A percentile compares a stretch with the other conserved stretches of the same genome.
Evolutionary conservation across 768 basidiomycete genomes (phyloP).

Genomic region (Suillus fuscotomentosus): DNA sequence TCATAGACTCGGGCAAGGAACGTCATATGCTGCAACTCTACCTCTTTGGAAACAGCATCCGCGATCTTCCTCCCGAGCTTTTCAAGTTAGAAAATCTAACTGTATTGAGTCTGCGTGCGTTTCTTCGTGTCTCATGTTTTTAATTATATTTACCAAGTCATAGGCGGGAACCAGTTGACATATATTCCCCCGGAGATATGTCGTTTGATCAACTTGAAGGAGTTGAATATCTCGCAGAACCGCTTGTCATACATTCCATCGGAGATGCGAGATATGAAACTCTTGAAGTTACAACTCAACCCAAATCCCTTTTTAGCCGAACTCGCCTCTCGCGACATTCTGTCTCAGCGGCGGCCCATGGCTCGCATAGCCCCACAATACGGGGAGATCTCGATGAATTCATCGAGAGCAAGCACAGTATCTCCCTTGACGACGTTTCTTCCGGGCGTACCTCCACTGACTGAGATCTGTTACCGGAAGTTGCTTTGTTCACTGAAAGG

Average conservation of each 20-base stretch:
- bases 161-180: slow-evolving; percentile 58
- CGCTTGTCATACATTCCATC: slow-evolving; percentile 57
- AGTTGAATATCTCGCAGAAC: slow-evolving; percentile 65
- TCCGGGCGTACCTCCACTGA: slow-evolving; percentile 26
- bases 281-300: slow-evolving; percentile 44
- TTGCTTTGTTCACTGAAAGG: slow-evolving; percentile 30
- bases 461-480: slow-evolving; percentile 38
- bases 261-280: slow-evolving; percentile 60
- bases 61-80: slow-evolving; percentile 52
- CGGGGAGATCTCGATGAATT: not conserved
- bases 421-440: slow-evolving; percentile 21
- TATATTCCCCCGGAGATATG: slow-evolving; percentile 64
- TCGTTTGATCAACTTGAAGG: slow-evolving; percentile 48
- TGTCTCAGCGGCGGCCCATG: slow-evolving; percentile 14
- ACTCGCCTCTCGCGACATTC: slow-evolving; percentile 13
- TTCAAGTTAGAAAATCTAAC: slow-evolving; percentile 58
- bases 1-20: slow-evolving; percentile 35
- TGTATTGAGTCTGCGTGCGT: slow-evolving; percentile 64
- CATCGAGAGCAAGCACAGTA: slow-evolving; percentile 13
- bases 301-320: slow-evolving; percentile 59
- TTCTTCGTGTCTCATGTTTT: not conserved
- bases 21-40: slow-evolving; percentile 55
- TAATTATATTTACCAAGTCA: not conserved
- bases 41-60: slow-evolving; percentile 54
- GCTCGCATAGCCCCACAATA: slow-evolving; percentile 12